phyloP scores from a whole-genome alignment of 495 filamentous ascomycete genomes.

The Symbiotaphrina buchneri region DNA sequence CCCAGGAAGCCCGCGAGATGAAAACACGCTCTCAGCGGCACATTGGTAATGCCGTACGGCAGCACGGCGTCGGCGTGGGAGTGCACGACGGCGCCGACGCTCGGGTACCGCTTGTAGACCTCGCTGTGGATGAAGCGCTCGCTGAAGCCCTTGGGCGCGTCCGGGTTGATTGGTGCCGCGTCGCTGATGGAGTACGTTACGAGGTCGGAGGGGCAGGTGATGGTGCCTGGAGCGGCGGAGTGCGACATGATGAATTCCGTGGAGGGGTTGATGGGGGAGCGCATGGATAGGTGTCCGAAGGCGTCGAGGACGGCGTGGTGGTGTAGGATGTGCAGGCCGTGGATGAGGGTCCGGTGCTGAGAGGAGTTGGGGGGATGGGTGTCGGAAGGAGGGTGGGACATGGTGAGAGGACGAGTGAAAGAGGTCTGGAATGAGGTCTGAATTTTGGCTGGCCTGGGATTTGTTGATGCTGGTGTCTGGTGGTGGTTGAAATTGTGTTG shows the following conservation, averaged over 20 bases:
- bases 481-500: too few species aligned
- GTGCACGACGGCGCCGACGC: conserved; percentile 21
- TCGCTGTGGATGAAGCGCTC: conserved; percentile 30
- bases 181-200: conserved; percentile 19
- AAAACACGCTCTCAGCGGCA: conserved; percentile 16
- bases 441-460: too few species aligned
- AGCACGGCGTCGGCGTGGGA: conserved; percentile 22
- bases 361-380: too few species aligned
- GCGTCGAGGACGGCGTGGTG: too few species aligned
- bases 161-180: conserved; percentile 15
- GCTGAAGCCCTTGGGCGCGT: conserved; percentile 13
- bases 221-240: conserved; percentile 19
- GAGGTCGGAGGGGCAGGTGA: conserved; percentile 19
- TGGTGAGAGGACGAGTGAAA: too few species aligned
- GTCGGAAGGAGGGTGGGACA: too few species aligned
- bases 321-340: too few species aligned
- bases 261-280: conserved; percentile 11
- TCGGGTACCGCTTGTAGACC: conserved; percentile 19
- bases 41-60: conserved; percentile 18
- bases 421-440: too few species aligned
- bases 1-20: conserved; percentile 29
- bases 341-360: too few species aligned
- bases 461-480: too few species aligned
- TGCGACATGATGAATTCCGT: conserved; percentile 24
- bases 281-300: too few species aligned